Percentiles rank a stretch among this genome's conserved stretches.
These are phyloP conservation scores for Phaffia tasmanica DNA, from an alignment of 768 basidiomycete genomes.

Conservation along the genomic window DNA sequence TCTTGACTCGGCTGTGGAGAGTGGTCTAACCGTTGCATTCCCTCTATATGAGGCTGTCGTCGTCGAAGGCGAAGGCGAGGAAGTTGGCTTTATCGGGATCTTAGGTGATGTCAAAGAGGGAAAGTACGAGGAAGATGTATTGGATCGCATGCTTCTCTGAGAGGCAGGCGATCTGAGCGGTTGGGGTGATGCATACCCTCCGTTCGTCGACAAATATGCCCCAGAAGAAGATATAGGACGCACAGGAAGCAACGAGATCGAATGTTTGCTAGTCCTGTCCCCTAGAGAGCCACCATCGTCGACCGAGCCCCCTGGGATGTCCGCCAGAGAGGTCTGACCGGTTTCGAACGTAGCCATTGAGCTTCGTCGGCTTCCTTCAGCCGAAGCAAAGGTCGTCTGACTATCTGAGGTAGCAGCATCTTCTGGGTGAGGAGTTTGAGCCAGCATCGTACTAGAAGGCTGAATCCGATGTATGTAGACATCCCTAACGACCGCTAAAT, in stretches of 20 bases:
- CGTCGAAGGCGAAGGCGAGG: conserved; percentile 17
- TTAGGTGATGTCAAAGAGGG: conserved; percentile 6
- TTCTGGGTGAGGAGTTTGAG: conserved; percentile 25
- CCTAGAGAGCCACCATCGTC: conserved; percentile 1
- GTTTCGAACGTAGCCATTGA: conserved; percentile 33
- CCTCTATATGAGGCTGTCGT: neutral
- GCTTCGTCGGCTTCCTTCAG: conserved; percentile 27
- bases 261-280: conserved; percentile 8
- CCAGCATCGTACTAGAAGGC: conserved; percentile 20
- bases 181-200: too few species aligned
- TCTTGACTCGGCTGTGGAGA: conserved; percentile 33
- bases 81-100: conserved; percentile 24
- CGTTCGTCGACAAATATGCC: too few species aligned
- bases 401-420: conserved; percentile 24
- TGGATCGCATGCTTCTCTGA: conserved; percentile 7
- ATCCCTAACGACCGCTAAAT: conserved; percentile 37
- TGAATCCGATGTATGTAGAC: conserved; percentile 34
- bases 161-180: neutral
- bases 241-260: neutral
- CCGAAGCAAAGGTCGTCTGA: conserved; percentile 24
- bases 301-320: conserved; percentile 11
- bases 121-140: conserved; percentile 14
- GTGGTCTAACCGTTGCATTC: conserved; percentile 16
- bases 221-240: too few species aligned
- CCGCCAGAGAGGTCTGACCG: conserved; percentile 28